These are phyloP conservation scores for Bullera alba DNA, from an alignment of 768 basidiomycete species.

Conservation along the genomic window DNA sequence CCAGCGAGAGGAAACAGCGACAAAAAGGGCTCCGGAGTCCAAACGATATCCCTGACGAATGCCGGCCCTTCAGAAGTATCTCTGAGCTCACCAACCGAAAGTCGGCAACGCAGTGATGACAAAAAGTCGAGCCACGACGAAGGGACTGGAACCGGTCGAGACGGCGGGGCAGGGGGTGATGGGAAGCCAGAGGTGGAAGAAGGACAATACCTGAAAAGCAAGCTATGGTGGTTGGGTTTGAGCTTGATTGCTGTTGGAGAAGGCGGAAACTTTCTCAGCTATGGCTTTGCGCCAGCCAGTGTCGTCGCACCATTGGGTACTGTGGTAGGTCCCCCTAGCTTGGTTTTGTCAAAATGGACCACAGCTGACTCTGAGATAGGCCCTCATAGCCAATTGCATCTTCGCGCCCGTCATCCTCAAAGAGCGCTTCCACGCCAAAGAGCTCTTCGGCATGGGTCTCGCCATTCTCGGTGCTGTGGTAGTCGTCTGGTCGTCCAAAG, in stretches of 20 bases:
- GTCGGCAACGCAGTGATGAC: neutral
- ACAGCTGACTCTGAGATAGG: constrained; percentile 50
- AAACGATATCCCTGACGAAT: no score
- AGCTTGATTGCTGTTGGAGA: constrained; percentile 86
- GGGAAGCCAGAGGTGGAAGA: constrained; percentile 22
- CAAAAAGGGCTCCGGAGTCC: no score
- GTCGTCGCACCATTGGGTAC: constrained; percentile 92
- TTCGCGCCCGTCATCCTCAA: constrained; percentile 72
- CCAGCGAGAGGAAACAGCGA: no score
- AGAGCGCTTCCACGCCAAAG: constrained; percentile 69
- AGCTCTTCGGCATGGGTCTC: constrained; percentile 52
- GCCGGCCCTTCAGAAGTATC: no score
- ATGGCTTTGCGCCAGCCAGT: constrained; percentile 49
- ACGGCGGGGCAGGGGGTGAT: constrained; percentile 1
- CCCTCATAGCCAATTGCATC: constrained; percentile 88
- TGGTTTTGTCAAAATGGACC: no score
- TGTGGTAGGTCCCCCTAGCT: constrained; percentile 51
- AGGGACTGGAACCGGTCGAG: neutral
- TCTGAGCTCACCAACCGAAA: no score
- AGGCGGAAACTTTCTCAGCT: constrained; percentile 64
- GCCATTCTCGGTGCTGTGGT: constrained; percentile 84
- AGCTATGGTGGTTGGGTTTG: constrained; percentile 87
- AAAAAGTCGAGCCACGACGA: neutral
- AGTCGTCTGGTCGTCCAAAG: constrained; percentile 76
- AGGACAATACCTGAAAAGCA: constrained; percentile 68